A percentile compares a stretch with the other conserved stretches of the same genome.
Evolutionary conservation across 1,139 yeast species (phyloP).

Genomic region (Kodamaea sp.): DNA sequence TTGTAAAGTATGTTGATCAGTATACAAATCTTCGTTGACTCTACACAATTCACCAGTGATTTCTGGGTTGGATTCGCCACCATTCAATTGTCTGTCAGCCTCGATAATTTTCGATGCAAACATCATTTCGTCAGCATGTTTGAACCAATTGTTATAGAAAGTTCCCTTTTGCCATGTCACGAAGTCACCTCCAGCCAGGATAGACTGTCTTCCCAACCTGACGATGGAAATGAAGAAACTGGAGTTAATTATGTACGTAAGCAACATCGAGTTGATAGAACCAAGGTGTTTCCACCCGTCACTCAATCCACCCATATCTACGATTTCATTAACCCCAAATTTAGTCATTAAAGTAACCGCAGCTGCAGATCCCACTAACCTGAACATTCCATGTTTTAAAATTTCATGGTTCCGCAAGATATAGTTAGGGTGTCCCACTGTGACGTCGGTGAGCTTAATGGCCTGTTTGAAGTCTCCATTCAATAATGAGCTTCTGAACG

Average conservation of each 20-base stretch:
- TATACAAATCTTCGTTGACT: conserved; percentile 24
- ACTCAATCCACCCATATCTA: conserved; percentile 33
- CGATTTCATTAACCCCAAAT: conserved; percentile 38
- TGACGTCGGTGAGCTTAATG: conserved; percentile 56
- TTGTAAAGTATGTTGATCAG: conserved; percentile 29
- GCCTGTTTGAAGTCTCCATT: conserved; percentile 62
- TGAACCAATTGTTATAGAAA: conserved; percentile 63
- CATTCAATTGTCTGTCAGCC: conserved; percentile 56
- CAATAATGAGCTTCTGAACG: conserved; percentile 60
- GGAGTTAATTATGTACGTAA: conserved; percentile 64
- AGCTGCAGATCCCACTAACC: conserved; percentile 33
- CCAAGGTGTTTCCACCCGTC: conserved; percentile 45
- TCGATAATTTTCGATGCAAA: conserved; percentile 68
- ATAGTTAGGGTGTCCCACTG: conserved; percentile 60
- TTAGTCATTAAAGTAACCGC: conserved; percentile 41
- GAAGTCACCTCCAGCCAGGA: conserved; percentile 53
- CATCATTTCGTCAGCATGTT: conserved; percentile 67
- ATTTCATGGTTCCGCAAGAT: conserved; percentile 31
- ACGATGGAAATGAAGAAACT: conserved; percentile 63
- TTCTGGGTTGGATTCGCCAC: conserved; percentile 37
- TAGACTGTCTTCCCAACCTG: conserved; percentile 51
- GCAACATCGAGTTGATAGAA: conserved; percentile 60
- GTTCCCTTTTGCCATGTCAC: conserved; percentile 69
- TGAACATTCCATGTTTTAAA: conserved; percentile 30
- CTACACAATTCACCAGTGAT: conserved; percentile 44